Base-by-base conservation (phyloP, 2,329 filamentous ascomycete genomes). In the Gliomastix tumulicola region DNA sequence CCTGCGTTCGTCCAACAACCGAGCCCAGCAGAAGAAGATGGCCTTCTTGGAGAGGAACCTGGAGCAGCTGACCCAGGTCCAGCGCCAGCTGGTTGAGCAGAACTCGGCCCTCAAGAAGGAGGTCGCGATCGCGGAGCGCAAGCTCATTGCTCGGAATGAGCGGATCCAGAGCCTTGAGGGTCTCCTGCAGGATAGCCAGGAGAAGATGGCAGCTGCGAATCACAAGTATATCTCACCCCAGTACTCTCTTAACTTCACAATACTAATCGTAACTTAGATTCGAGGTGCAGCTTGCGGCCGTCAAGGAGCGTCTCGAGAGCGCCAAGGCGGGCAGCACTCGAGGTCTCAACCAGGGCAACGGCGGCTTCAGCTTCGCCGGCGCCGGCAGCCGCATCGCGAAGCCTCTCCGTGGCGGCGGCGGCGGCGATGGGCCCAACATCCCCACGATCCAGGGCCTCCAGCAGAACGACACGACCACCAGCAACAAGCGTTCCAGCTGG, bases 1-100 rank as follows among this genome's bases (percentile, higher is more conserved):
- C 42, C 76, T 98, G 40, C 83, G 90, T 39, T 92, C 88, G 34
- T 95, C 88, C 48, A 98, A 98, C 71, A 97, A 94, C 71, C 84
- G 92, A 41, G 90, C 92, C 18, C 92, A 98, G 68, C 92, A 98
- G 66, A 98, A 98, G 84, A 98, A 98, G 77, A 97, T 98, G 86
- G 94, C 92, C 13, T 98, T 98, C 75, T 68, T 98, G 35, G 92
- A 98, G 69, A 84, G 92, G 56, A 98, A 98, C 59, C 79, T 98
- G 28, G 92, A 98, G 66, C 92, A 98, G 63, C 74, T 98, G 37
- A 98, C 92, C 4, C 88, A 95, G 55, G 92, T 98, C 37, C 92
- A 98, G 65, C 81, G 92, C 38, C 92, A 98, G 65, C 80, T 98
- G 11, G 92, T 98, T 21, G 92, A 98, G 68, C 92, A 98, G 63